Conservation (phyloP, 108 stramenopile species). For the Nannochloropsis salina region DNA sequence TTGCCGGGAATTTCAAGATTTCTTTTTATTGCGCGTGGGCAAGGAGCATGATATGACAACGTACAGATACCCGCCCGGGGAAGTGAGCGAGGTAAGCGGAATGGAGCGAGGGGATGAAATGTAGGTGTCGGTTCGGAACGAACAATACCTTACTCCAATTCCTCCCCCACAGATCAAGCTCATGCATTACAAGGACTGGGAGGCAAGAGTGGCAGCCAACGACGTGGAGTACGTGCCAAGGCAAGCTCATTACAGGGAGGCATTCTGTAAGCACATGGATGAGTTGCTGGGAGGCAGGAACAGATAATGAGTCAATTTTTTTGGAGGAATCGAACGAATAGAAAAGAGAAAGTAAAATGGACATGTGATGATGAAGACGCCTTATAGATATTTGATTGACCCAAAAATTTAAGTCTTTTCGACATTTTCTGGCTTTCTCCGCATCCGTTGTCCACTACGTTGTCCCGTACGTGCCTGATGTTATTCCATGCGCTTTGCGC, state of each 20-base stretch:
- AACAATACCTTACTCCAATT: background rate
- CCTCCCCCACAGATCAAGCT: background rate
- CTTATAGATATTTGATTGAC: too few relatives aligned
- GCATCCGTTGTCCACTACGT: too few relatives aligned
- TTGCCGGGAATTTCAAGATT: background rate
- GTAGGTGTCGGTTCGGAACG: too few relatives aligned
- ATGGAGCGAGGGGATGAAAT: background rate
- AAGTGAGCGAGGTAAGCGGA: background rate
- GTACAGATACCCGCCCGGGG: constrained; percentile 16
- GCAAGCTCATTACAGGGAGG: background rate
- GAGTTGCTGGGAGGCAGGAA: background rate
- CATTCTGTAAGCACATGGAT: background rate
- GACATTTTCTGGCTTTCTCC: too few relatives aligned
- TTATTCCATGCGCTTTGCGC: too few relatives aligned
- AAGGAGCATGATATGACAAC: background rate
- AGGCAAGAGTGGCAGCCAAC: background rate
- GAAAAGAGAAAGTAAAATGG: too few relatives aligned
- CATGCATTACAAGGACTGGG: constrained; percentile 10
- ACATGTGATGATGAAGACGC: too few relatives aligned
- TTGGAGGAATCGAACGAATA: too few relatives aligned
- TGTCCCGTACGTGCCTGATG: too few relatives aligned
- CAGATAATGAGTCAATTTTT: too few relatives aligned
- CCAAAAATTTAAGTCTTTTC: too few relatives aligned
- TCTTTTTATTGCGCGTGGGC: background rate
- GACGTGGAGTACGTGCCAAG: background rate